These are phyloP conservation scores for Wickerhamomyces strasburgensis DNA, from an alignment of 805 yeast genomes.

Conservation along the genomic window DNA sequence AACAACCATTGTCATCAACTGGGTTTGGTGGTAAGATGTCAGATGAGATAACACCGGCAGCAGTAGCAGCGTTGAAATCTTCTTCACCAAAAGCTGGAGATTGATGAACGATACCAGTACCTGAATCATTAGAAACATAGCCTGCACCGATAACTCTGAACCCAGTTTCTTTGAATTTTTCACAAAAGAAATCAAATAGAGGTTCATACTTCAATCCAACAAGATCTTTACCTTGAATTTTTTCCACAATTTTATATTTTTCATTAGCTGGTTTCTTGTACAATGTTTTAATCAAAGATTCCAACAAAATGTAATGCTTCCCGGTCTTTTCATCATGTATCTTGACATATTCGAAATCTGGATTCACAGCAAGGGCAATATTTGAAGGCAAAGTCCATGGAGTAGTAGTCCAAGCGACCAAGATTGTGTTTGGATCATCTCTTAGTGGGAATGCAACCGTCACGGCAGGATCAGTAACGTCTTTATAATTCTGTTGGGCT, in stretches of 20 bases:
- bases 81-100: slow-evolving; percentile 99
- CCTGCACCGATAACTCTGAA: slow-evolving; percentile 78
- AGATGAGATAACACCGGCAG: slow-evolving; percentile 68
- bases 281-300: slow-evolving; percentile 71
- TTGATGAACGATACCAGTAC: slow-evolving; percentile 99
- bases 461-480: slow-evolving; percentile 94
- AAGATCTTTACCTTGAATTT: slow-evolving; percentile 72
- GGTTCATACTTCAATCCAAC: slow-evolving; percentile 81
- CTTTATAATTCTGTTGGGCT: slow-evolving; percentile 98
- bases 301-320: slow-evolving; percentile 77
- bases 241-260: slow-evolving; percentile 77
- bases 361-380: slow-evolving; percentile 86
- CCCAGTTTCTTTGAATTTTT: slow-evolving; percentile 68
- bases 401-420: slow-evolving; percentile 99
- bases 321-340: slow-evolving; percentile 85
- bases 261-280: slow-evolving; percentile 95
- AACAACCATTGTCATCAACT: slow-evolving; percentile 87
- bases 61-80: slow-evolving; percentile 82
- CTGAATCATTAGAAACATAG: slow-evolving; percentile 88
- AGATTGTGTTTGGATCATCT: slow-evolving; percentile 73
- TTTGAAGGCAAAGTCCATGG: slow-evolving; percentile 99
- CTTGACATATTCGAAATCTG: slow-evolving; percentile 86
- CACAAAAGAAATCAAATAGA: slow-evolving; percentile 73
- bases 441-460: slow-evolving; percentile 82
- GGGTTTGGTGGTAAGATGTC: slow-evolving; percentile 83